Percentiles rank a stretch among this genome's conserved stretches.
These are phyloP conservation scores for Annulohypoxylon stygium DNA, from an alignment of 495 filamentous ascomycete species.

Conservation along the genomic window DNA sequence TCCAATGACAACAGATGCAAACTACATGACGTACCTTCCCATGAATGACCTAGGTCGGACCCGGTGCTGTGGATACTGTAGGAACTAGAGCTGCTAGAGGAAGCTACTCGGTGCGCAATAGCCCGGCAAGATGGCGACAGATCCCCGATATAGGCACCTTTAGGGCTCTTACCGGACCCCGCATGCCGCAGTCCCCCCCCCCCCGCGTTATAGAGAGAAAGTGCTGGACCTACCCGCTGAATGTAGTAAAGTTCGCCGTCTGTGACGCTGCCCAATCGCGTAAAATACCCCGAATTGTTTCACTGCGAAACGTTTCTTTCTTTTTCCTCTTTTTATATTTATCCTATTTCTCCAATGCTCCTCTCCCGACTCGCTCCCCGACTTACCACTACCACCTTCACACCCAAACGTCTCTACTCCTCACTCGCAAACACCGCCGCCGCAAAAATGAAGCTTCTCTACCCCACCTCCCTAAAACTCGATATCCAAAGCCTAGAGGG, in stretches of 20 bases:
- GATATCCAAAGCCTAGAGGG: conserved; percentile 63
- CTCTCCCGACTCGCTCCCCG: neutral
- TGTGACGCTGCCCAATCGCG: neutral
- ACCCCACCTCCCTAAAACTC: conserved; percentile 69
- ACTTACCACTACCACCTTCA: neutral
- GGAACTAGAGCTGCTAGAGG: conserved; percentile 1
- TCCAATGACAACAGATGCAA: neutral
- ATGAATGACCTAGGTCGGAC: neutral
- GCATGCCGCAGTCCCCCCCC: conserved; percentile 22
- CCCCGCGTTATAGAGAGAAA: conserved; percentile 19
- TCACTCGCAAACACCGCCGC: neutral
- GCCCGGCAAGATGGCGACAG: conserved; percentile 22
- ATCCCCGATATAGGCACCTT: conserved; percentile 20
- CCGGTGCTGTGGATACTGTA: conserved; percentile 20
- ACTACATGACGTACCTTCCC: neutral
- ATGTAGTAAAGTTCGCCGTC: neutral
- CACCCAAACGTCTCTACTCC: conserved; percentile 9
- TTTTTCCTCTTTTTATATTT: neutral
- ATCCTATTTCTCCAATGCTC: neutral
- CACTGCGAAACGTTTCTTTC: neutral
- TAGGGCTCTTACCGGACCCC: conserved; percentile 26
- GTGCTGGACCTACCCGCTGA: neutral
- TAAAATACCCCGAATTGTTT: conserved; percentile 3
- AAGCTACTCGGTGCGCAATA: conserved; percentile 41
- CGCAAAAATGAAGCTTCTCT: conserved; percentile 69